Evolutionary conservation across 495 filamentous ascomycete species (phyloP), one percentile per base, ranked within the genome.

Genomic region (Oidiodendron maius): DNA sequence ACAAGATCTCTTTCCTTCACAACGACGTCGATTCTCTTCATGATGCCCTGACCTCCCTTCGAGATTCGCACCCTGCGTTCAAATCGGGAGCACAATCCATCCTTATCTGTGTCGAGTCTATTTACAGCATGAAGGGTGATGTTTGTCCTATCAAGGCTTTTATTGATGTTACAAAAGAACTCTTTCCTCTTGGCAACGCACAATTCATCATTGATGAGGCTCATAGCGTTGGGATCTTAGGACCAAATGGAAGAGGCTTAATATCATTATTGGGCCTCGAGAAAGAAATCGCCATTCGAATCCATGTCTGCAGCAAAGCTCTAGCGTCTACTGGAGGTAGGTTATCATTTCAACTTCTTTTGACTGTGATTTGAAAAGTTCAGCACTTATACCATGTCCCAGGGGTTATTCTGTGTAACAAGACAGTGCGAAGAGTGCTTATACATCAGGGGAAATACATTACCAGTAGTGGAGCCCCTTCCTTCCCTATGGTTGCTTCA

Each of bases 71-170:
- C 26, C 40, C 58, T 0, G 16, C 44, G 12, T 44, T 77, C n/a
- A 37, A 42, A 25, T 40, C 58, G 3, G 71, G 71, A 0, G 54
- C 60, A 3, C 61, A 64, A 2, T 58, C 24, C 1, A 22, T 52
- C 11, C 69, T 86, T 40, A 63, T 86, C 9, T 72, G 74, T 2
- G 62, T 85, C 1, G 82, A 86, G 56, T 71, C 75, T 0, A 62
- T 84, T 12, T 86, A 86, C 55, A 83, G 79, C 51, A 86, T 86
- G 82, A 80, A 86, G 52, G 82, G 82, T 0, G 81, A 84, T 57
- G 52, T 83, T 21, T 74, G 72, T 17, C 82, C 82, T 0, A 61
- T 86, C 6, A 53, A 62, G 22, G 70, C 75, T 25, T 70, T 84
- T n/a, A 60, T 82, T 4, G 52, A 64, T 4, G 56, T 77, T 0